Conservation (phyloP, 441 rosid genomes). For the Croton laevigatus region DNA sequence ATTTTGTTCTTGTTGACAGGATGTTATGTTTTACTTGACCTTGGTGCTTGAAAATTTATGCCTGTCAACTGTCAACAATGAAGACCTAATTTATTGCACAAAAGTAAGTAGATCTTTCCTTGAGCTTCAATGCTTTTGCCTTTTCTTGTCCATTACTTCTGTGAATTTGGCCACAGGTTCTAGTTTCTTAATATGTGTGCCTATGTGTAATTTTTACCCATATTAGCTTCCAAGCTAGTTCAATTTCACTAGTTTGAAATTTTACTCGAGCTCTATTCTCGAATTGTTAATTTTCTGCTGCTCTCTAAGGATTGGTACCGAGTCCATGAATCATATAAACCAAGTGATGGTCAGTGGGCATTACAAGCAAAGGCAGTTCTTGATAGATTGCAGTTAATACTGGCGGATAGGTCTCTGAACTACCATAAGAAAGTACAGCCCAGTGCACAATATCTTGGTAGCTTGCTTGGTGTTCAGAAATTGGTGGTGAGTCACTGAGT, state of each 20-base stretch:
- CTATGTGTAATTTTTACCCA: neutral
- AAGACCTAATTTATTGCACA: constrained; percentile 64
- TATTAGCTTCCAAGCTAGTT: neutral
- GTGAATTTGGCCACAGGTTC: neutral
- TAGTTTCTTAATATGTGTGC: neutral
- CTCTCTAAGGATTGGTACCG: constrained; percentile 59
- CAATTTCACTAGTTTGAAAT: constrained; percentile 9
- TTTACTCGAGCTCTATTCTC: constrained; percentile 15
- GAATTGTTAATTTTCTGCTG: constrained; percentile 18
- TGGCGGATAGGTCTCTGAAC: constrained; percentile 57
- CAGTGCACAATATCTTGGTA: constrained; percentile 64
- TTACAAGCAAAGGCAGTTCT: constrained; percentile 74
- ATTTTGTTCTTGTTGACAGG: constrained; percentile 35
- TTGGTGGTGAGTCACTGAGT: constrained; percentile 43
- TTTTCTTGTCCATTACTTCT: constrained; percentile 20
- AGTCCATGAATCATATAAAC: constrained; percentile 45
- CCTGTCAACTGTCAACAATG: constrained; percentile 65
- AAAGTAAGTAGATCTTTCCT: constrained; percentile 40
- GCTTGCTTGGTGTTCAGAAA: constrained; percentile 55
- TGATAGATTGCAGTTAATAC: constrained; percentile 62
- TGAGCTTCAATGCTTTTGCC: constrained; percentile 19
- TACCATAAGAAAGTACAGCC: constrained; percentile 63
- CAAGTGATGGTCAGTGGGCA: constrained; percentile 67
- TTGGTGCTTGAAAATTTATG: constrained; percentile 69
- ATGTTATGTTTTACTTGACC: constrained; percentile 52